A percentile compares a stretch with the other conserved stretches of the same genome.
These are phyloP conservation scores for Hypoxylon rubiginosum DNA, from an alignment of 2,329 filamentous ascomycete species.

Conservation along the genomic window DNA sequence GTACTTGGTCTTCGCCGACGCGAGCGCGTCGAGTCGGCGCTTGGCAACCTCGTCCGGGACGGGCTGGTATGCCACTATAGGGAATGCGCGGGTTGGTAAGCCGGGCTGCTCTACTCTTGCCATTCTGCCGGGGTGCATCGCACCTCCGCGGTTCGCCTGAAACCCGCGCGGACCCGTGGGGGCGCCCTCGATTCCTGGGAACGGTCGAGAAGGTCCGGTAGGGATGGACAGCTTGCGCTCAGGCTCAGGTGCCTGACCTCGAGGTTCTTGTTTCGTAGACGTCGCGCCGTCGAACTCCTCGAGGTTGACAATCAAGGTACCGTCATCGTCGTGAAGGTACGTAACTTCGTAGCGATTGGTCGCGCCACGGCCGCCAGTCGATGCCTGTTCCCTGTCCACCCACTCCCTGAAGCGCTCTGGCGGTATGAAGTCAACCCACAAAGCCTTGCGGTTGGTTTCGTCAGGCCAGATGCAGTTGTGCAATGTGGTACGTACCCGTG, in stretches of 20 bases:
- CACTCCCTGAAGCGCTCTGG: constrained; percentile 78
- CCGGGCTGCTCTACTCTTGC: constrained; percentile 41
- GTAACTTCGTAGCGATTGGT: constrained; percentile 76
- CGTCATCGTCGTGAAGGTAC: constrained; percentile 72
- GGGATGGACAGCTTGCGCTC: constrained; percentile 48
- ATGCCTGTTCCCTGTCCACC: constrained; percentile 76
- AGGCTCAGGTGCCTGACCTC: constrained; percentile 39
- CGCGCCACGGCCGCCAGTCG: constrained; percentile 58
- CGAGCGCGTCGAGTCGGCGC: constrained; percentile 72
- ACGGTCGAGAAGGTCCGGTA: constrained; percentile 49
- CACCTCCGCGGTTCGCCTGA: constrained; percentile 49
- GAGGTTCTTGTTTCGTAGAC: constrained; percentile 33
- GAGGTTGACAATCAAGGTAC: constrained; percentile 68
- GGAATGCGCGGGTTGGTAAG: constrained; percentile 58
- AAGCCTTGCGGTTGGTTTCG: constrained; percentile 83
- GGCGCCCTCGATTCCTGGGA: constrained; percentile 51
- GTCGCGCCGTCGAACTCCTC: constrained; percentile 59
- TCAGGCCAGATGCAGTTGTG: constrained; percentile 89
- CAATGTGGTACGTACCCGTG: constrained; percentile 79
- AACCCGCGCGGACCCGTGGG: constrained; percentile 58
- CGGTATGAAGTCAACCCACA: constrained; percentile 93
- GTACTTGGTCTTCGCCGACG: constrained; percentile 61
- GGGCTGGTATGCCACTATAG: constrained; percentile 64
- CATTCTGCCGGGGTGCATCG: constrained; percentile 39
- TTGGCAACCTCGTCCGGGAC: constrained; percentile 74